phyloP scores from a whole-genome alignment of 2,329 filamentous ascomycete genomes.

The Colletotrichum gloeosporioides region DNA sequence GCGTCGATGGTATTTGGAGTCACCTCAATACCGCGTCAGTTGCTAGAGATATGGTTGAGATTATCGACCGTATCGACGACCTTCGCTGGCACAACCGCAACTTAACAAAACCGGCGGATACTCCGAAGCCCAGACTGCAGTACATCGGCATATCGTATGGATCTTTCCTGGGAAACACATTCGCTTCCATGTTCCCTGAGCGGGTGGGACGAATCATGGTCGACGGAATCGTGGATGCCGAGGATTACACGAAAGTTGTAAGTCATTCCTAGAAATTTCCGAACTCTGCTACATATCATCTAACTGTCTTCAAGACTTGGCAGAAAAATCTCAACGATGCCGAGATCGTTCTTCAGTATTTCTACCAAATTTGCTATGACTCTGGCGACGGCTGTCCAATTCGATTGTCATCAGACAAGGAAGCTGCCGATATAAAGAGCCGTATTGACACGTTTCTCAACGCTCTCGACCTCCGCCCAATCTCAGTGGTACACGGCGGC shows the following conservation, averaged over 20 bases:
- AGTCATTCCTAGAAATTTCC: neutral
- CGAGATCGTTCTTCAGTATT: slow-evolving; percentile 34
- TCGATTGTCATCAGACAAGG: slow-evolving; percentile 26
- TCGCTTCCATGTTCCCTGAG: slow-evolving; percentile 38
- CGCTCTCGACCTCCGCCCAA: slow-evolving; percentile 31
- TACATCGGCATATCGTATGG: slow-evolving; percentile 52
- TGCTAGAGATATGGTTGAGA: slow-evolving; percentile 37
- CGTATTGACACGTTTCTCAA: slow-evolving; percentile 36
- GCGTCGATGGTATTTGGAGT: slow-evolving; percentile 22
- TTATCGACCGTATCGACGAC: slow-evolving; percentile 35
- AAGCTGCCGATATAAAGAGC: slow-evolving; percentile 29
- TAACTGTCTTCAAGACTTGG: slow-evolving; percentile 30
- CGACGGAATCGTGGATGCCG: slow-evolving; percentile 31
- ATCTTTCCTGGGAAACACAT: slow-evolving; percentile 36
- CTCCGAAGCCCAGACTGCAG: slow-evolving; percentile 29
- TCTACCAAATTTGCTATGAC: slow-evolving; percentile 40
- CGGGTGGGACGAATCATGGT: slow-evolving; percentile 41
- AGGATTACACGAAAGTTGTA: slow-evolving; percentile 30
- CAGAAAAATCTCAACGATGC: slow-evolving; percentile 39
- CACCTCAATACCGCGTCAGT: slow-evolving; percentile 33
- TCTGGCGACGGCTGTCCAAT: slow-evolving; percentile 35
- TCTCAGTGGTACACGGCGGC: slow-evolving; percentile 23
- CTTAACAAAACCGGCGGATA: neutral
- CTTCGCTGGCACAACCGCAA: neutral
- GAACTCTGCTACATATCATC: too few species aligned